These are phyloP conservation scores for Cryptococcus deneoformans DNA, from an alignment of 1,284 basidiomycete genomes.

Conservation along the genomic window DNA sequence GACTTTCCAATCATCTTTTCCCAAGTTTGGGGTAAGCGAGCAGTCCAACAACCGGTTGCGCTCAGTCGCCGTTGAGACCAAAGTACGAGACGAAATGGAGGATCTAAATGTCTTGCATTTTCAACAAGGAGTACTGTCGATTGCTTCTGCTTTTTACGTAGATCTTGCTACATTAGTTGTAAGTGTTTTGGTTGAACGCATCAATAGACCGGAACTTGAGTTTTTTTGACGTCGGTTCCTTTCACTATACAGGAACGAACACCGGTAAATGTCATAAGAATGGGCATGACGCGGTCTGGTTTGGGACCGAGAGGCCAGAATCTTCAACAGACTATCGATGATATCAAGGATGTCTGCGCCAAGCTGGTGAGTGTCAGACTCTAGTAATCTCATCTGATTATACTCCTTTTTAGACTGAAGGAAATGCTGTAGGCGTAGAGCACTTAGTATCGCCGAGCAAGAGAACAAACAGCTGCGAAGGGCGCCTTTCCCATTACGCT, in stretches of 20 bases:
- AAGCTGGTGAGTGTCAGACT: conserved; percentile 3
- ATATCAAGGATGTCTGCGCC: conserved; percentile 7
- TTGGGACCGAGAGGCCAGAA: conserved; percentile 2
- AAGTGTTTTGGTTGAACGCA: not conserved
- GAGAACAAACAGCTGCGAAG: too few relatives aligned
- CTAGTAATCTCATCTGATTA: too few relatives aligned
- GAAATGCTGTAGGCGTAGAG: too few relatives aligned
- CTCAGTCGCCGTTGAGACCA: not conserved
- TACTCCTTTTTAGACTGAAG: too few relatives aligned
- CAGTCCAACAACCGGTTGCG: not conserved
- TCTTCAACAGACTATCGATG: conserved; percentile 2
- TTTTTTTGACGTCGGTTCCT: too few relatives aligned
- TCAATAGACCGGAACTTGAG: too few relatives aligned
- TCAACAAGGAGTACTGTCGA: conserved; percentile 4
- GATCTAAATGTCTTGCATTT: conserved; percentile 7
- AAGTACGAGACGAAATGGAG: not conserved
- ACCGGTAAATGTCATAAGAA: conserved; percentile 4
- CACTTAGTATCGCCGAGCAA: too few relatives aligned
- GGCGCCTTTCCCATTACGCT: too few relatives aligned
- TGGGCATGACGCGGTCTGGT: conserved; percentile 7
- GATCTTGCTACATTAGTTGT: conserved; percentile 11
- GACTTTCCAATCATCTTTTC: too few relatives aligned
- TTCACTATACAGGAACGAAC: conserved; percentile 4
- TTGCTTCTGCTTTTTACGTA: conserved; percentile 8
- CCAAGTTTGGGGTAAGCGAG: too few relatives aligned